A percentile compares a stretch with the other conserved stretches of the same genome.
Evolutionary conservation across 2,329 filamentous ascomycete genomes (phyloP).

Genomic region (Aspergillus versicolor): DNA sequence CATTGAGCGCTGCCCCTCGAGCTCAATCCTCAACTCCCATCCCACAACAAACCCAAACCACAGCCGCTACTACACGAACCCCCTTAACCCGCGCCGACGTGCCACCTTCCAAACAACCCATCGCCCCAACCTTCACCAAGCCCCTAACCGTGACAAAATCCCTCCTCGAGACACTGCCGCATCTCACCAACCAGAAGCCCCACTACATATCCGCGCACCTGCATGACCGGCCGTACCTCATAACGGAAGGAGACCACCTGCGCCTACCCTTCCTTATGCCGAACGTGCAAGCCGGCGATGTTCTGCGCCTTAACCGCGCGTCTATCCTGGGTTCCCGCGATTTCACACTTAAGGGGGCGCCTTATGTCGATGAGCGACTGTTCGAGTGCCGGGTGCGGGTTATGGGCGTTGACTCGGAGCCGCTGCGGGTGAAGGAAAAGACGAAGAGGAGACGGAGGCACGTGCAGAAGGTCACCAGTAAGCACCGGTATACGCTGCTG

Average conservation of each 20-base stretch:
- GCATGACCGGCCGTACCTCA: conserved; percentile 50
- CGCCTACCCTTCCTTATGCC: conserved; percentile 80
- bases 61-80: conserved; percentile 10
- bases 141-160: conserved; percentile 44
- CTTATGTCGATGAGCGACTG: conserved; percentile 79
- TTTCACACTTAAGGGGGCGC: conserved; percentile 78
- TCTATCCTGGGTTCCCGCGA: conserved; percentile 80
- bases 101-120: conserved; percentile 33
- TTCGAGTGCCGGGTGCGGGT: conserved; percentile 86
- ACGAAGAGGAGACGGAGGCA: conserved; percentile 71
- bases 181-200: conserved; percentile 44
- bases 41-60: conserved; percentile 12
- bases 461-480: conserved; percentile 76
- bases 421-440: conserved; percentile 74
- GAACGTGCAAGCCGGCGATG: conserved; percentile 73
- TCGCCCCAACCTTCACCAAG: conserved; percentile 36
- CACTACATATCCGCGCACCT: conserved; percentile 51
- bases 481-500: conserved; percentile 85
- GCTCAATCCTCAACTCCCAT: conserved; percentile 24
- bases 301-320: conserved; percentile 84
- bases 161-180: conserved; percentile 43
- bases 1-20: conserved; percentile 26
- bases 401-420: conserved; percentile 78
- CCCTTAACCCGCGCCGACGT: conserved; percentile 25
- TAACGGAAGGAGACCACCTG: conserved; percentile 66